Evolutionary conservation across 164 flowering plant species (phyloP).

Genomic region (Stephania japonica): DNA sequence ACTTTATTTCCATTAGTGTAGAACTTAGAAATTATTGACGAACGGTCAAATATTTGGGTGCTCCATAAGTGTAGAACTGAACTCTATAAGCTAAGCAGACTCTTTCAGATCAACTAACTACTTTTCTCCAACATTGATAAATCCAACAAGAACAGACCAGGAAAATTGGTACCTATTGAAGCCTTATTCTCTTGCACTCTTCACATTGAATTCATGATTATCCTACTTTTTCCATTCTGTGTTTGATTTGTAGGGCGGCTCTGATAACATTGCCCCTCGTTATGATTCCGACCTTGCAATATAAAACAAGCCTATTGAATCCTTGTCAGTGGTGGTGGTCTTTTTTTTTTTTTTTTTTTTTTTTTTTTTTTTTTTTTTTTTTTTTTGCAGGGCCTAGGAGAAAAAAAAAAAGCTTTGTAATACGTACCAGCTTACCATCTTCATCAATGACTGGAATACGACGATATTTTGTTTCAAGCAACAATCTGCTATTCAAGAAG

Average conservation of each 20-base stretch:
- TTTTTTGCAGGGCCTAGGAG: neutral
- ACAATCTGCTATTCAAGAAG: slow-evolving; percentile 39
- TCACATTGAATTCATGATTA: neutral
- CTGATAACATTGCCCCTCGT: slow-evolving; percentile 85
- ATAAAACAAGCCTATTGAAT: neutral
- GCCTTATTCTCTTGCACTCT: neutral
- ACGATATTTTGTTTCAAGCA: slow-evolving; percentile 87
- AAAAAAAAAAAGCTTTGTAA: neutral
- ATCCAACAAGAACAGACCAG: too few relatives aligned
- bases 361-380: too few relatives aligned
- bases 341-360: too few relatives aligned
- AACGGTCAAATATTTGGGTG: too few relatives aligned
- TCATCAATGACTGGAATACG: slow-evolving; percentile 87
- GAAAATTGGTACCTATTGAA: neutral
- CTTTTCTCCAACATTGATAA: too few relatives aligned
- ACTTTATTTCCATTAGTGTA: too few relatives aligned
- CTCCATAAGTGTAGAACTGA: too few relatives aligned
- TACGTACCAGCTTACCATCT: slow-evolving; percentile 77
- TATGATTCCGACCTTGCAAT: slow-evolving; percentile 69
- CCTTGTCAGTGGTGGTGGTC: too few relatives aligned
- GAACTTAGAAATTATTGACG: too few relatives aligned
- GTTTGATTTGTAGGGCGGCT: slow-evolving; percentile 77
- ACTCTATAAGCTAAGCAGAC: too few relatives aligned
- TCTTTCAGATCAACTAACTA: too few relatives aligned
- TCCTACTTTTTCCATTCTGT: slow-evolving; percentile 25